phyloP scores from a whole-genome alignment of 2,329 filamentous ascomycete genomes.

The Phyllosticta citribraziliensis region DNA sequence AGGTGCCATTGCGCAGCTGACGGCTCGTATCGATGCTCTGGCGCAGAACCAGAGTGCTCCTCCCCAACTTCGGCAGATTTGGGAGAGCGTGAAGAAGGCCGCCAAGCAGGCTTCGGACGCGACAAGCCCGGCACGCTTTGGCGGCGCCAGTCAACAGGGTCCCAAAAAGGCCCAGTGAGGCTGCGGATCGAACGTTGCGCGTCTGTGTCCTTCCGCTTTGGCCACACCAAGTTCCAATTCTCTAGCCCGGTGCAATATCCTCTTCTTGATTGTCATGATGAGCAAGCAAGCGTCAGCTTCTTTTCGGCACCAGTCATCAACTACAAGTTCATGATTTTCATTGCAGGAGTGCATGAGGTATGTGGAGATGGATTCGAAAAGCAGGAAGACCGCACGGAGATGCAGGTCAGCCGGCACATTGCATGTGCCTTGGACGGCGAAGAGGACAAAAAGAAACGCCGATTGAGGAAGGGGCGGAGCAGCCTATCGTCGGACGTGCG shows the following conservation, averaged over 20 bases:
- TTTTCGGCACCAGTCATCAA: not conserved
- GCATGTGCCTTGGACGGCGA: not conserved
- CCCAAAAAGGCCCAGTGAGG: conserved; percentile 58
- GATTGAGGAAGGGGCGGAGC: not conserved
- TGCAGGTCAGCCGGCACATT: not conserved
- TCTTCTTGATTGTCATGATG: not conserved
- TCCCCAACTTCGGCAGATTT: conserved; percentile 66
- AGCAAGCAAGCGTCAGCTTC: not conserved
- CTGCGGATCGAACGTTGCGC: not conserved
- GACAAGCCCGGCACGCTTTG: conserved; percentile 70
- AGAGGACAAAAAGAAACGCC: not conserved
- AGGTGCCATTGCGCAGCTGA: conserved; percentile 61
- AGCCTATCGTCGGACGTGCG: not conserved
- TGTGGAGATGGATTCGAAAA: not conserved
- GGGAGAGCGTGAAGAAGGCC: conserved; percentile 67
- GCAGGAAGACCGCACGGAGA: not conserved
- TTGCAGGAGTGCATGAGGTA: not conserved
- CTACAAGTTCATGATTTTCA: not conserved
- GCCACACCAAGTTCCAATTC: not conserved
- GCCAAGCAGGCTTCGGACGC: conserved; percentile 65
- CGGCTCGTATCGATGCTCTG: conserved; percentile 67
- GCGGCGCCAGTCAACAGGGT: conserved; percentile 44
- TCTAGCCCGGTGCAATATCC: not conserved
- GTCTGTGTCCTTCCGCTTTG: not conserved
- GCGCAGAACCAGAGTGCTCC: conserved; percentile 81